A percentile compares a stretch with the other conserved stretches of the same genome.
Evolutionary conservation across 768 basidiomycete genomes (phyloP).

Genomic region (Boletus rubescentipes): DNA sequence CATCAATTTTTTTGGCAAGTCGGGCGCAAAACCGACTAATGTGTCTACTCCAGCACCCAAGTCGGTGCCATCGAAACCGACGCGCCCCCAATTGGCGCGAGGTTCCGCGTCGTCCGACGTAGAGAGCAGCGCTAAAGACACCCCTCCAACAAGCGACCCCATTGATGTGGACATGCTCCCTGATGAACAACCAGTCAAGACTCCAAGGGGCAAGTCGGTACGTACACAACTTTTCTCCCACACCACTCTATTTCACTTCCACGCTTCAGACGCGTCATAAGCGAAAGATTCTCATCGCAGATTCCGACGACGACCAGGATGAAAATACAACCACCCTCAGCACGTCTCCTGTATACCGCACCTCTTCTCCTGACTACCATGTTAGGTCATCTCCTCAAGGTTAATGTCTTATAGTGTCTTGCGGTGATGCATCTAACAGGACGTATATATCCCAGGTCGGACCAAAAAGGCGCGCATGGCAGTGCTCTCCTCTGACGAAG

Average conservation of each 20-base stretch:
- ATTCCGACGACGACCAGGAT: conserved; percentile 66
- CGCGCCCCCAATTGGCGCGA: conserved; percentile 41
- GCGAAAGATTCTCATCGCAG: conserved; percentile 66
- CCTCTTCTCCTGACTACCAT: conserved; percentile 29
- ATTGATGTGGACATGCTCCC: conserved; percentile 75
- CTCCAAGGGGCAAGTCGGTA: conserved; percentile 35
- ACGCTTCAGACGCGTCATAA: conserved; percentile 45
- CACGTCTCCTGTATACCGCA: conserved; percentile 20
- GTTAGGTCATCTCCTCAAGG: conserved; percentile 29
- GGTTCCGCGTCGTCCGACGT: conserved; percentile 48
- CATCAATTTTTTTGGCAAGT: conserved; percentile 62
- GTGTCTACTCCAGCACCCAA: conserved; percentile 36
- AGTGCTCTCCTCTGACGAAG: conserved; percentile 48
- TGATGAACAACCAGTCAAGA: conserved; percentile 43
- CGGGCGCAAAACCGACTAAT: conserved; percentile 32
- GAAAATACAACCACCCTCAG: not conserved
- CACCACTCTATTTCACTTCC: not conserved
- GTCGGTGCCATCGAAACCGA: conserved; percentile 24
- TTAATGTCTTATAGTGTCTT: conserved; percentile 5
- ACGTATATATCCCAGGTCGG: conserved; percentile 34
- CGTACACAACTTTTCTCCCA: conserved; percentile 12
- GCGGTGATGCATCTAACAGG: not conserved
- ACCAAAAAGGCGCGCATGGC: conserved; percentile 64
- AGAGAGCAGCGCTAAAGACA: conserved; percentile 47
- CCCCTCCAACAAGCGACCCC: conserved; percentile 76